These are phyloP conservation scores for Inga leiocalycina DNA, from an alignment of 306 rosid species.

Conservation along the genomic window DNA sequence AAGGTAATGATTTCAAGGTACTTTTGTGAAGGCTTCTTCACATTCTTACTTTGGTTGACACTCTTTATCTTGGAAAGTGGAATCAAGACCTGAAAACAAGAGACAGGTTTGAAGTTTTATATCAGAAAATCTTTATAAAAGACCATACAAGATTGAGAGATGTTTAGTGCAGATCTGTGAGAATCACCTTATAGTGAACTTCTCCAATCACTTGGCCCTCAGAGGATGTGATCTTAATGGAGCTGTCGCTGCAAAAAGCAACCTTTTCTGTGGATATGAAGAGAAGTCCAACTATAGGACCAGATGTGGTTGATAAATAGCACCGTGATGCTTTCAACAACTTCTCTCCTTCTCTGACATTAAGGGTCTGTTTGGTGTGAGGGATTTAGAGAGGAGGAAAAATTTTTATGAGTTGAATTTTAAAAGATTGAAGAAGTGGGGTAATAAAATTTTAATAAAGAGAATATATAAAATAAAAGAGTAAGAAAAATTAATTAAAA, in stretches of 20 bases:
- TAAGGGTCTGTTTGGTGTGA: background rate
- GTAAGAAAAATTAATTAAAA: no score
- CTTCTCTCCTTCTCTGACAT: slow-evolving; percentile 49
- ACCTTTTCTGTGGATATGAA: background rate
- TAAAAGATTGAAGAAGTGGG: no score
- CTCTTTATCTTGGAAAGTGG: background rate
- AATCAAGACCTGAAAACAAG: background rate
- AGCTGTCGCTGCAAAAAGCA: slow-evolving; percentile 10
- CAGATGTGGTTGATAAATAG: slow-evolving; percentile 60
- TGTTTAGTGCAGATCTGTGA: background rate
- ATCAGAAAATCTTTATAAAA: background rate
- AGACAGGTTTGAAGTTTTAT: background rate
- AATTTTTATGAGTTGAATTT: no score
- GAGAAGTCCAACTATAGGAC: slow-evolving; percentile 44
- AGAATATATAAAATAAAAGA: no score
- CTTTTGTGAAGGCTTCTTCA: slow-evolving; percentile 20
- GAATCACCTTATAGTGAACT: slow-evolving; percentile 3
- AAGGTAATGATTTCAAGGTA: background rate
- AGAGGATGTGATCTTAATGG: background rate
- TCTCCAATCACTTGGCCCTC: background rate
- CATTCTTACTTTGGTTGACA: background rate
- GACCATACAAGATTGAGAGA: background rate
- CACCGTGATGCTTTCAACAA: slow-evolving; percentile 52
- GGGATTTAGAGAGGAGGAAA: no score
- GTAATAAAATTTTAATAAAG: no score